Base-by-base conservation (phyloP, 441 rosid species). In the Populus hybrid region DNA sequence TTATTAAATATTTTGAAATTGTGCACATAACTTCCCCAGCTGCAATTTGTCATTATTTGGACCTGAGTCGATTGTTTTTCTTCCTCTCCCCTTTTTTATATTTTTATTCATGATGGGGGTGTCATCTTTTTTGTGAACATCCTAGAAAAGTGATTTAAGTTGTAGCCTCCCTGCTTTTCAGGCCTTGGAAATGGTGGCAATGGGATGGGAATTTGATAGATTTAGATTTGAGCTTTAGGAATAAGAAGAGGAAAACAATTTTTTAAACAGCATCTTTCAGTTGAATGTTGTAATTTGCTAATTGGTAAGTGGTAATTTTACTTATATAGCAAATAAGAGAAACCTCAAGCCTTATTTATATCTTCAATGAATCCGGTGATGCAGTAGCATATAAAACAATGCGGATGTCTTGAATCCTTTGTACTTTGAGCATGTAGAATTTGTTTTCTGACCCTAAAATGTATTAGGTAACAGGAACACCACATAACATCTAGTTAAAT, bases 231-330 rank as follows among this genome's bases (percentile, higher is more conserved):
- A 74, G 35, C 45, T 36, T 74, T 40, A 38, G 61, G 36, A 18
- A 1, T 29, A 24, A 40, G 26, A 40, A 64, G 38, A 1, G 16
- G 63, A 64, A 40, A 38, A 59, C 70, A 64, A 38, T 23, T 65
- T 74, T 65, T 29, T 45, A 40, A 64, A 64, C 18, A 42, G 59
- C 9, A 36, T 20, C 59, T 74, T 64, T 38, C 21, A 26, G 24
- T 74, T 74, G 76, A 59, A 73, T 36, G 35, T n/a, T 50, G 59
- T 72, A 20, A 64, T 73, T 59, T 7, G 40, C 33, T 68, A 7
- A 2, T 14, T 56, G 69, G 5, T 14, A 23, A 23, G 21, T 33
- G 42, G 2, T 50, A 23, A 35, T 61, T n/a, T 21, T 11, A 38
- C 23, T 45, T 45, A 14, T 28, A 53, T 35, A 36, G 24, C 69